Evolutionary conservation across 2,329 filamentous ascomycete genomes (phyloP), one percentile per base, ranked within the genome.

Genomic region (Alternaria solani): DNA sequence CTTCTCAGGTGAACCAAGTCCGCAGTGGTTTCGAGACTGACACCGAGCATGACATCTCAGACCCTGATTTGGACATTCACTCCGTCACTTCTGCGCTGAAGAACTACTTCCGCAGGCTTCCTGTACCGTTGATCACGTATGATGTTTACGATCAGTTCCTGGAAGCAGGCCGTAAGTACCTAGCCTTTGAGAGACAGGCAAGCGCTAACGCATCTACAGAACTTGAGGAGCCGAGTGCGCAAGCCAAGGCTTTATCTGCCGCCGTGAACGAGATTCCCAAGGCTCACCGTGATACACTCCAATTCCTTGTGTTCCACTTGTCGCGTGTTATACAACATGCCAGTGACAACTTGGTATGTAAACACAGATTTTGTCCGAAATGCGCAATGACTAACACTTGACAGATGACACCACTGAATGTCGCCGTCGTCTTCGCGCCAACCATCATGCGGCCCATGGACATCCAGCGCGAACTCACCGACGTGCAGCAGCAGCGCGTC

Each of bases 371-470:
- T 11, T 2, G 11, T 9, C 53, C 9, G 1, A 42, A 8, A 46
- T 23, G 0, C 8, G 28, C 26, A 6, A 44, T 47, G 26, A 43
- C 69, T 77, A 59, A 78, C 42, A 39, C 25, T 2, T 28, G 8
- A 7, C 38, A 92, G 88, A 99, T 99, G 95, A 97, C 93, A 25
- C 92, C 94, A 57, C 92, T 96, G 80, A 99, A 99, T 75, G 82
- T 98, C 62, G 93, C 95, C 4, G 95, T 99, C 42, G 95, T 99
- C 38, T 99, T 99, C 76, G 95, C 95, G 8, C 95, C 95, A 7
- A 99, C 95, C 1, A 96, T 99, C 70, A 96, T 99, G 92, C 88
- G 94, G 69, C 93, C 96, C 57, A 86, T 89, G 75, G 94, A 90
- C 72, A 87, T 98, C 62, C 93, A 96, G 78, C 89, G 93, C 62